These are phyloP conservation scores for Asterella californica DNA, from an alignment of 225 moss, liverwort and hornwort species.

Conservation along the genomic window DNA sequence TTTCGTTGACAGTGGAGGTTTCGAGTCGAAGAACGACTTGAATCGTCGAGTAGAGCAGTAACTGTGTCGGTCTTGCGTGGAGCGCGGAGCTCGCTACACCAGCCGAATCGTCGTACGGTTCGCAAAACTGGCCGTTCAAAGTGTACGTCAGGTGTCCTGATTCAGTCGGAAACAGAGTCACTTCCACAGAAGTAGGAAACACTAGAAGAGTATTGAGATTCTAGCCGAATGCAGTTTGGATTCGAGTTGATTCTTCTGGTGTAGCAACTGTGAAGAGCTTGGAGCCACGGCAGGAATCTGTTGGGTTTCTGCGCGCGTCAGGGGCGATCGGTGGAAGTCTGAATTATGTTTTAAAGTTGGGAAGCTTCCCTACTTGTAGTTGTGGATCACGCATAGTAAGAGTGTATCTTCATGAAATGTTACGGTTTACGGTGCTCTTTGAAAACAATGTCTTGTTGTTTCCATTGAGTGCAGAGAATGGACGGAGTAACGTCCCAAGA, in stretches of 20 bases:
- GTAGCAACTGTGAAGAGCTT: neutral
- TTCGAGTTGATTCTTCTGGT: neutral
- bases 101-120: neutral
- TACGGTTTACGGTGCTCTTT: constrained; percentile 4
- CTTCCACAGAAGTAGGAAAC: neutral
- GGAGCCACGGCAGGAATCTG: neutral
- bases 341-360: neutral
- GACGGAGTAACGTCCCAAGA: constrained; percentile 22
- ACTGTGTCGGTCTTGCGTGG: neutral
- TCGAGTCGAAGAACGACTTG: neutral
- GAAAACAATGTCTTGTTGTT: constrained; percentile 42
- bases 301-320: neutral
- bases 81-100: neutral
- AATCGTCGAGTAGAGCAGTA: neutral
- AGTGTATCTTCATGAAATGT: neutral
- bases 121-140: constrained; percentile 1
- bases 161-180: neutral
- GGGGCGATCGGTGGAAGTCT: neutral
- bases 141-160: neutral
- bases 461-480: constrained; percentile 33
- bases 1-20: neutral
- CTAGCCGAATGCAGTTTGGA: neutral
- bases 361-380: neutral
- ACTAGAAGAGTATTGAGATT: neutral
- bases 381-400: neutral